Evolutionary conservation across 257 asterid genomes (phyloP).

Genomic region (Solanum raphanifolium): DNA sequence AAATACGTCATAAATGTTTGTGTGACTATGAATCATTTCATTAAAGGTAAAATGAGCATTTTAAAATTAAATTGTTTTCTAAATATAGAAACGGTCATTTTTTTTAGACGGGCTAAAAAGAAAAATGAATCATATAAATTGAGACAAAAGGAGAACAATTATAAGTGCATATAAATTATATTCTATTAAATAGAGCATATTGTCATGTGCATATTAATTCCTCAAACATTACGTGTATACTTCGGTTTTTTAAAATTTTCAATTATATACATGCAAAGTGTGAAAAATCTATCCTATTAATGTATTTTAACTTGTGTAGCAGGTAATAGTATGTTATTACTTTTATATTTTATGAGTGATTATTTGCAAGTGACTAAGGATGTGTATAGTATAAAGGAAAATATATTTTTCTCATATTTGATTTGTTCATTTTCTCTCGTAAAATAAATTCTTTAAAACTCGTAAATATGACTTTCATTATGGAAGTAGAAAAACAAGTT

Average conservation of each 20-base stretch:
- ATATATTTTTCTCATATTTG: neutral
- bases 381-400: neutral
- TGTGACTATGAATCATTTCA: too few species aligned
- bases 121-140: too few species aligned
- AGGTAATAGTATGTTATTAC: neutral
- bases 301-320: neutral
- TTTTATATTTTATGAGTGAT: neutral
- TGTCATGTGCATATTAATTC: neutral
- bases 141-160: neutral
- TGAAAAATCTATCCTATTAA: neutral
- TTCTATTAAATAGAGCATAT: neutral
- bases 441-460: neutral
- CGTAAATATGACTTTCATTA: neutral
- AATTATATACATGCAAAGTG: neutral
- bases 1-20: neutral
- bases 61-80: neutral
- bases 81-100: too few species aligned
- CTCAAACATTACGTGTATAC: neutral
- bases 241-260: neutral
- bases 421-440: neutral
- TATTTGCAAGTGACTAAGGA: neutral
- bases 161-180: neutral
- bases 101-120: too few species aligned
- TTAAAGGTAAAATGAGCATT: too few species aligned
- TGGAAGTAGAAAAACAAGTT: neutral